These are phyloP conservation scores for Globisporangium cylindrosporum DNA, from an alignment of 352 stramenopile genomes.

Conservation along the genomic window DNA sequence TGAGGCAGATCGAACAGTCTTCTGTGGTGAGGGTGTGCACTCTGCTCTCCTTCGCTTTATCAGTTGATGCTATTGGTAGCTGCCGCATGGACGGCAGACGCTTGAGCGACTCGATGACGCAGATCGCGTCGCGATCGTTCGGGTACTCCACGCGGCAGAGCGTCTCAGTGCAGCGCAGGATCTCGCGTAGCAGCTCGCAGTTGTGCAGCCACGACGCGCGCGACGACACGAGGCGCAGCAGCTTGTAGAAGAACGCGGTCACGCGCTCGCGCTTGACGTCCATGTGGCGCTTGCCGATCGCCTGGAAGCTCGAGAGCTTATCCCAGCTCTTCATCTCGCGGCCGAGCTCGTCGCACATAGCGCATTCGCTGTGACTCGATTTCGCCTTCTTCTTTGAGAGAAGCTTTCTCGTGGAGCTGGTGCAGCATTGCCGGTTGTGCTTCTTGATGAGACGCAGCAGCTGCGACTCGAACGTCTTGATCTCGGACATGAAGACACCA, in stretches of 20 bases:
- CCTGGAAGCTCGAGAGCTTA: constrained; percentile 34
- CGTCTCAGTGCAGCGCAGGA: constrained; percentile 44
- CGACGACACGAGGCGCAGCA: constrained; percentile 37
- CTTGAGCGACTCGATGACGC: constrained; percentile 44
- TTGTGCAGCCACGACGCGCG: constrained; percentile 45
- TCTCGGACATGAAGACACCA: constrained; percentile 29
- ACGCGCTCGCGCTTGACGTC: constrained; percentile 48
- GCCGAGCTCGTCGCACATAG: constrained; percentile 44
- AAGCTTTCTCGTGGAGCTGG: background rate
- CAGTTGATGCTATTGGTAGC: background rate
- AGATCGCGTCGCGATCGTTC: constrained; percentile 37
- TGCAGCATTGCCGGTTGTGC: constrained; percentile 15
- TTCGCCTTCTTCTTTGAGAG: constrained; percentile 10
- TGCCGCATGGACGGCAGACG: constrained; percentile 18
- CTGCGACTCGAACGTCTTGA: constrained; percentile 37
- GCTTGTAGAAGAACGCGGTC: constrained; percentile 39
- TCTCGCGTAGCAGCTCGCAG: constrained; percentile 45
- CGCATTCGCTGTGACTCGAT: constrained; percentile 17
- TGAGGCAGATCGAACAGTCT: constrained; percentile 67
- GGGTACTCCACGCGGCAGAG: constrained; percentile 52
- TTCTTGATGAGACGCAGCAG: constrained; percentile 37
- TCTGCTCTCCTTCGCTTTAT: background rate
- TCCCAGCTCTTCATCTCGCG: constrained; percentile 38
- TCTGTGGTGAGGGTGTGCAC: background rate
- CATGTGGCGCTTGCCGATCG: constrained; percentile 45